Conservation (phyloP, 345 rosid species). For the Fremontodendron californicum region DNA sequence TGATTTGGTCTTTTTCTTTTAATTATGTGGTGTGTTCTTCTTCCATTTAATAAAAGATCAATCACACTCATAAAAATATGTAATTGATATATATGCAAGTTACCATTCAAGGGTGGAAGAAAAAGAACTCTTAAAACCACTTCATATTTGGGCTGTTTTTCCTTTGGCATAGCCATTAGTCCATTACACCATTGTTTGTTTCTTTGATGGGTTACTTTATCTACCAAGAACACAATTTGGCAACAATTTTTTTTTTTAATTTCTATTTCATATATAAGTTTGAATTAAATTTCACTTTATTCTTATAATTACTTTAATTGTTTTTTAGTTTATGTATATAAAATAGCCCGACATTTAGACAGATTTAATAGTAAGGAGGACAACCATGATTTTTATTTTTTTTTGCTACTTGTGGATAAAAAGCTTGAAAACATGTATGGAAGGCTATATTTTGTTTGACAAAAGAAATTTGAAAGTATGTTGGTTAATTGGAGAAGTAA, state of each 20-base stretch:
- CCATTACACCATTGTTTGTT: background rate
- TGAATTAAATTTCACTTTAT: too few relatives aligned
- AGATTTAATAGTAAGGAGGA: too few relatives aligned
- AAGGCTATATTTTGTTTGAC: constrained; percentile 15
- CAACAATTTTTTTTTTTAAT: too few relatives aligned
- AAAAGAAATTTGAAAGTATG: constrained; percentile 1
- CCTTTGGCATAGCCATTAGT: too few relatives aligned
- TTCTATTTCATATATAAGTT: too few relatives aligned
- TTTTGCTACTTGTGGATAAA: constrained; percentile 6
- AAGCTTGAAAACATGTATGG: constrained; percentile 18
- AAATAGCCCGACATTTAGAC: too few relatives aligned
- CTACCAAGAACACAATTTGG: too few relatives aligned
- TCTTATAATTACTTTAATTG: too few relatives aligned
- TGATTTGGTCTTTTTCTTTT: too few relatives aligned
- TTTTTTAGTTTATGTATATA: too few relatives aligned
- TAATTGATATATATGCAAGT: too few relatives aligned
- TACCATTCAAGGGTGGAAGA: background rate
- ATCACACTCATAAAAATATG: background rate
- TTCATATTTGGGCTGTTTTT: too few relatives aligned
- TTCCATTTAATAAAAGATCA: background rate
- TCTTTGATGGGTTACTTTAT: background rate
- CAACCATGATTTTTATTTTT: background rate
- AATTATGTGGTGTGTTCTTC: background rate
- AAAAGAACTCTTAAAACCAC: background rate
- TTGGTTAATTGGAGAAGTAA: constrained; percentile 16